Conservation (phyloP, 306 rosid species). For the Castanospermum australe region DNA sequence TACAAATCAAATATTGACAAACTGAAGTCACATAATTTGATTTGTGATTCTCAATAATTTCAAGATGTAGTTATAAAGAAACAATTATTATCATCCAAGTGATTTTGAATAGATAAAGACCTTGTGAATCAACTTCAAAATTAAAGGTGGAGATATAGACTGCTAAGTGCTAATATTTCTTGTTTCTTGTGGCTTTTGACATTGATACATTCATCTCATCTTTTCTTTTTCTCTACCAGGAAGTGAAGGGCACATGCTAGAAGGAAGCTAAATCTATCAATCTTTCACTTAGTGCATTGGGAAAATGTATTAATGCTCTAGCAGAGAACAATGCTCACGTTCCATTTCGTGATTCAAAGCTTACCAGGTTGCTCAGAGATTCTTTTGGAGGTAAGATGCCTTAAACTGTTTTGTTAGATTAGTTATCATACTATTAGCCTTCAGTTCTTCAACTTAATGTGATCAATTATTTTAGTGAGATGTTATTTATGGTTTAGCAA, state of each 20-base stretch:
- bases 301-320: constrained; percentile 93
- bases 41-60: too few relatives aligned
- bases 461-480: background rate
- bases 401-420: constrained; percentile 12
- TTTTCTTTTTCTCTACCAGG: constrained; percentile 50
- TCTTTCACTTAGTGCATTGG: constrained; percentile 91
- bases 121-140: too few relatives aligned
- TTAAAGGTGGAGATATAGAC: background rate
- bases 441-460: background rate
- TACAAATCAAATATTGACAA: too few relatives aligned
- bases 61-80: too few relatives aligned
- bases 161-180: background rate
- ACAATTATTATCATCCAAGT: too few relatives aligned
- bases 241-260: constrained; percentile 92
- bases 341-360: constrained; percentile 98
- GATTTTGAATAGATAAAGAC: too few relatives aligned
- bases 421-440: constrained; percentile 1
- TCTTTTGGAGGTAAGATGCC: constrained; percentile 87
- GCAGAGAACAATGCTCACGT: constrained; percentile 94
- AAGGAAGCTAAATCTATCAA: constrained; percentile 98
- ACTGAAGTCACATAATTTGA: too few relatives aligned
- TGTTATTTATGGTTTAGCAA: constrained; percentile 23
- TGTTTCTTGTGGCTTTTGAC: constrained; percentile 18
- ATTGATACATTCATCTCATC: background rate
- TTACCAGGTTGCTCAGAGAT: constrained; percentile 92